Evolutionary conservation across 345 rosid genomes (phyloP).

Genomic region (Corchorus olitorius): DNA sequence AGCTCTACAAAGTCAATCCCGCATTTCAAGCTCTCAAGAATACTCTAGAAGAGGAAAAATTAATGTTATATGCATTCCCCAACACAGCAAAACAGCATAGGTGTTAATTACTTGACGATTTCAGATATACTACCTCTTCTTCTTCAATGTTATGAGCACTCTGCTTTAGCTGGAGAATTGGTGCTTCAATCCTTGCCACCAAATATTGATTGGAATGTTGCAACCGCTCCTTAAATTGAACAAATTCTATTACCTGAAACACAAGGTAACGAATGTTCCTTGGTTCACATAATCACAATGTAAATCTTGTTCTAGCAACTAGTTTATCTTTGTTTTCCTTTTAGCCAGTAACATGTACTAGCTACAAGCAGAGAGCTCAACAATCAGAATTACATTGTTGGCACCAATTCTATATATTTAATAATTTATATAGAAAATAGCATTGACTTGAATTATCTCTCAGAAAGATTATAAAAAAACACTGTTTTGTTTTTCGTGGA

Average conservation of each 20-base stretch:
- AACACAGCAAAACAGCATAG: conserved; percentile 5
- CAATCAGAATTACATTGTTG: background rate
- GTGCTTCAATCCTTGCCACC: conserved; percentile 68
- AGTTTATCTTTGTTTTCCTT: background rate
- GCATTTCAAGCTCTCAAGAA: conserved; percentile 69
- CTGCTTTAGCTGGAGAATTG: conserved; percentile 79
- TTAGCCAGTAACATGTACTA: background rate
- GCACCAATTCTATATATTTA: background rate
- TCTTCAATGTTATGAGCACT: conserved; percentile 70
- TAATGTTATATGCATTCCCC: conserved; percentile 14
- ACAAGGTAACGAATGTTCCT: conserved; percentile 21
- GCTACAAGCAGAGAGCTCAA: background rate
- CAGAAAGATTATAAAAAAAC: background rate
- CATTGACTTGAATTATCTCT: background rate
- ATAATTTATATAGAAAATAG: background rate
- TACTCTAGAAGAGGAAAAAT: conserved; percentile 43
- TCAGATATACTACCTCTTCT: conserved; percentile 57
- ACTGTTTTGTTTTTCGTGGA: background rate
- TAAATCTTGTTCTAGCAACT: conserved; percentile 6
- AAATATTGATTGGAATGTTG: conserved; percentile 83
- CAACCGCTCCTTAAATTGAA: conserved; percentile 85
- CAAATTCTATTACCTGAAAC: conserved; percentile 91
- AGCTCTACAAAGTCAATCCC: conserved; percentile 78
- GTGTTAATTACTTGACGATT: conserved; percentile 3
- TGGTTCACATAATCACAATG: background rate